Base-by-base conservation (phyloP, 1,284 basidiomycete genomes). In the Puccinia brachypodii region DNA sequence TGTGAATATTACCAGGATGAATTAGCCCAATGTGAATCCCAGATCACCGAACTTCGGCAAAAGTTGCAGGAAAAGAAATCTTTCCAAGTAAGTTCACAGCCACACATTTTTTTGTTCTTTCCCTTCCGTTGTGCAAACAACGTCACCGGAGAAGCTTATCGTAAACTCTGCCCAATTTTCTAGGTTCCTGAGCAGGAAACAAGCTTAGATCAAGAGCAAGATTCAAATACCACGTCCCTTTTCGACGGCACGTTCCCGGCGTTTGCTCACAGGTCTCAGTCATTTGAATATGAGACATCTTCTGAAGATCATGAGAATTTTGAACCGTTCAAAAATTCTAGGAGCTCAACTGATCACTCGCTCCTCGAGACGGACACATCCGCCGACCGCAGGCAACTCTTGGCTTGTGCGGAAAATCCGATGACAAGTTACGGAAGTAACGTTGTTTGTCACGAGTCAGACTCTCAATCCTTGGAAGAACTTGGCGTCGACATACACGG, bases 401-500 rank as follows among this genome's bases (percentile, higher is more conserved):
- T 36, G 36, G 6, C 13, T n/a, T 40, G 36, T 25, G 7, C n/a
- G 3, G 64, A 68, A 44, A 44, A 44, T 44, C 38, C 64, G 7
- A 36, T 28, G 3, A 25, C 8, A n/a, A 25, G 38, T 40, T 68
- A 68, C 31, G 40, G 40, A 36, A 68, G 36, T 28, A 68, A 68
- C 28, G 38, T 68, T 1, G 40, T 68, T 2, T n/a, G 44, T 14
- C 64, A 68, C 44, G 40, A 68, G 14, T 11, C 40, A 19, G 64
- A 68, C 62, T 66, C 62, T 25, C 64, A 68, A 68, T 68, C 40
- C n/a, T 68, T 68, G 28, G 64, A 68, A 44, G 64, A 68, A 44
- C 64, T 42, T 2, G 64, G 40, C 2, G n/a, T 28, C 22, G 64
- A 44, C 40, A 68, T 36, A 25, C 38, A 22, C 1, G 44, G 36